Conservation (phyloP, 176 grass and related monocot genomes). For the Leersia perrieri region DNA sequence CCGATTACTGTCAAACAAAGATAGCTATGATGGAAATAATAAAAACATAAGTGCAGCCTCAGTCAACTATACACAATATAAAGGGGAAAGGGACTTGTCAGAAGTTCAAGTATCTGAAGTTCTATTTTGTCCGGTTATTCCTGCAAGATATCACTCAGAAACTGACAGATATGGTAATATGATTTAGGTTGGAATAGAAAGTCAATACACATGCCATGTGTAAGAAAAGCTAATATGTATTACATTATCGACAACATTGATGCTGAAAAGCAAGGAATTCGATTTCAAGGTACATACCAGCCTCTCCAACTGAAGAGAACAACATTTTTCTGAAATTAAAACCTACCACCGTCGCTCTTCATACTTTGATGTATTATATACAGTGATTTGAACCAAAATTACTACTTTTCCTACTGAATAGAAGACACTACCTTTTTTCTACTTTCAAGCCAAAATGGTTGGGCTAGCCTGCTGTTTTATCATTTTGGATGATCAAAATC, state of each 20-base stretch:
- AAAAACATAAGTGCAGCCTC: not conserved
- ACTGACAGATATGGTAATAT: constrained; percentile 2
- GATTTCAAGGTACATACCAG: constrained; percentile 16
- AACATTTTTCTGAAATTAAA: constrained; percentile 1
- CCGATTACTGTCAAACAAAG: constrained; percentile 2
- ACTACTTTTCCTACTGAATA: constrained; percentile 27
- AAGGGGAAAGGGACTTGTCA: not conserved
- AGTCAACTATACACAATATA: not conserved
- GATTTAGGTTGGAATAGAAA: not conserved
- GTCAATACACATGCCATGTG: not conserved
- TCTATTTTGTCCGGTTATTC: constrained; percentile 10
- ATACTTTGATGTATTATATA: constrained; percentile 35
- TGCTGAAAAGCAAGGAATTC: constrained; percentile 8
- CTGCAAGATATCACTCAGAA: constrained; percentile 7
- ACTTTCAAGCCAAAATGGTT: constrained; percentile 31
- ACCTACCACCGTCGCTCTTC: not conserved
- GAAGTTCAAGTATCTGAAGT: not conserved
- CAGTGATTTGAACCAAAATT: constrained; percentile 40
- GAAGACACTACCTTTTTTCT: constrained; percentile 11
- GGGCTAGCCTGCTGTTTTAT: constrained; percentile 36
- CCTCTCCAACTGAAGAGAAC: constrained; percentile 6
- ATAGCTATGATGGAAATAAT: not conserved
- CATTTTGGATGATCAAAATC: constrained; percentile 48
- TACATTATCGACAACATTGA: constrained; percentile 4
- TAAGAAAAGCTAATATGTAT: not conserved